phyloP scores from a whole-genome alignment of 2,329 filamentous ascomycete genomes.

The Sphaerulina vaccinii region DNA sequence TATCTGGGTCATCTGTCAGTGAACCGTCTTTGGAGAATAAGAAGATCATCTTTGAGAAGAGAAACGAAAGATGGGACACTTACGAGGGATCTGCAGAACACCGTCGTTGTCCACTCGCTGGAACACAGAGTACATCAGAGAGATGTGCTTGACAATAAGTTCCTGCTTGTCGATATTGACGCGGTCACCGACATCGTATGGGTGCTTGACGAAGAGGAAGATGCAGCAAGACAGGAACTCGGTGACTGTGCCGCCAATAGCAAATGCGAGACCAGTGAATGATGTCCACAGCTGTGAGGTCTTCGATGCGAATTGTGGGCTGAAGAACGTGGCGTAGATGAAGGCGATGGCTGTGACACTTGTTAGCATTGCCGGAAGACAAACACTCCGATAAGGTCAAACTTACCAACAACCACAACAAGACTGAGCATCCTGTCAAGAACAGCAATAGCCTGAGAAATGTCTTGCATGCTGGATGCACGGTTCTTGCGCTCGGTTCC shows the following conservation, averaged over 20 bases:
- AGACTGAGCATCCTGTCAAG: constrained; percentile 35
- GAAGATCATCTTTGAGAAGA: background rate
- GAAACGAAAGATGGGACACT: background rate
- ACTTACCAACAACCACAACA: constrained; percentile 33
- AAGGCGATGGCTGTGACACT: constrained; percentile 34
- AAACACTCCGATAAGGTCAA: no score
- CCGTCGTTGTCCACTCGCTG: constrained; percentile 31
- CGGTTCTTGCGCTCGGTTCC: constrained; percentile 32
- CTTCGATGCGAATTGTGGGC: constrained; percentile 27
- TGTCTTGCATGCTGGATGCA: constrained; percentile 33
- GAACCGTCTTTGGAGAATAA: background rate
- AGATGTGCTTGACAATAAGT: constrained; percentile 35
- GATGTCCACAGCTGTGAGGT: constrained; percentile 30
- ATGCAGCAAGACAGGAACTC: constrained; percentile 97
- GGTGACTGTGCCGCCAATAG: constrained; percentile 88
- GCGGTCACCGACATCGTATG: constrained; percentile 63
- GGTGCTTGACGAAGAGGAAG: constrained; percentile 96
- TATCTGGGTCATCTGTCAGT: constrained; percentile 20
- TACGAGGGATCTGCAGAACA: constrained; percentile 35
- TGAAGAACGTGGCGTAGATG: constrained; percentile 38
- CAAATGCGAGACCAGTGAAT: constrained; percentile 65
- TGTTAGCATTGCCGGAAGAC: no score
- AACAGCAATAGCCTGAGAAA: constrained; percentile 35
- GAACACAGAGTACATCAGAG: constrained; percentile 36
- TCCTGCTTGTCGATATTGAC: constrained; percentile 33